Conservation (phyloP, 371 early-diverging fungal species). For the Rhizopus sp. region DNA sequence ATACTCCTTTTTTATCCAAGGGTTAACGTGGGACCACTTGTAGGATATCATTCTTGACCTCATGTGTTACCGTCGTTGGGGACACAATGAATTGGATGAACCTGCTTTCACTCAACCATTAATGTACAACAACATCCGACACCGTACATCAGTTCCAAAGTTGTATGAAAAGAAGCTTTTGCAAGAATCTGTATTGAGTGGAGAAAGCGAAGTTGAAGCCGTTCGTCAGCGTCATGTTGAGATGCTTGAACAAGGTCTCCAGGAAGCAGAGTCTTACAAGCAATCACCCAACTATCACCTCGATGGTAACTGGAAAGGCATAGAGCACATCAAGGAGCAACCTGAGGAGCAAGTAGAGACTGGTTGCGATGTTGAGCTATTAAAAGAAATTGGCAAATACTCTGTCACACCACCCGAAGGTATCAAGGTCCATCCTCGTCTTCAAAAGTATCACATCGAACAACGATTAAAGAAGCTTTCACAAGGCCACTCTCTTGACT, state of each 20-base stretch:
- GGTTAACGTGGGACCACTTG: not conserved
- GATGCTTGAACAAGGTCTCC: conserved; percentile 61
- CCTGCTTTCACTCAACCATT: conserved; percentile 96
- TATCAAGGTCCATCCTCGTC: conserved; percentile 79
- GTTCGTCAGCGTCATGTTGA: conserved; percentile 58
- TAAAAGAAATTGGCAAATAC: conserved; percentile 69
- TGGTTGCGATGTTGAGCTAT: conserved; percentile 57
- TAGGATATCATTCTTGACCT: conserved; percentile 89
- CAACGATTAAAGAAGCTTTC: conserved; percentile 71
- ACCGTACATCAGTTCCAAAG: conserved; percentile 79
- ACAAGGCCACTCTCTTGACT: conserved; percentile 81
- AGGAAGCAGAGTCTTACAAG: conserved; percentile 51
- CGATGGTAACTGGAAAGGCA: conserved; percentile 70
- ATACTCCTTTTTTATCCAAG: not conserved
- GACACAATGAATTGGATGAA: conserved; percentile 97
- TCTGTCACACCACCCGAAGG: conserved; percentile 73
- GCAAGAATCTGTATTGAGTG: conserved; percentile 35
- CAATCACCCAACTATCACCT: conserved; percentile 54
- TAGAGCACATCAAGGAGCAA: conserved; percentile 52
- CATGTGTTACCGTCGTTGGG: conserved; percentile 93
- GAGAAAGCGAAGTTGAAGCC: conserved; percentile 47
- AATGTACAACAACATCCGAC: conserved; percentile 93
- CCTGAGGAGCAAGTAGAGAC: conserved; percentile 33
- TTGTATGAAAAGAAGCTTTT: conserved; percentile 76
- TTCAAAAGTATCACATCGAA: conserved; percentile 88